A percentile compares a stretch with the other conserved stretches of the same genome.
Evolutionary conservation across 495 filamentous ascomycete genomes (phyloP).

Genomic region (Neurospora cerealis): DNA sequence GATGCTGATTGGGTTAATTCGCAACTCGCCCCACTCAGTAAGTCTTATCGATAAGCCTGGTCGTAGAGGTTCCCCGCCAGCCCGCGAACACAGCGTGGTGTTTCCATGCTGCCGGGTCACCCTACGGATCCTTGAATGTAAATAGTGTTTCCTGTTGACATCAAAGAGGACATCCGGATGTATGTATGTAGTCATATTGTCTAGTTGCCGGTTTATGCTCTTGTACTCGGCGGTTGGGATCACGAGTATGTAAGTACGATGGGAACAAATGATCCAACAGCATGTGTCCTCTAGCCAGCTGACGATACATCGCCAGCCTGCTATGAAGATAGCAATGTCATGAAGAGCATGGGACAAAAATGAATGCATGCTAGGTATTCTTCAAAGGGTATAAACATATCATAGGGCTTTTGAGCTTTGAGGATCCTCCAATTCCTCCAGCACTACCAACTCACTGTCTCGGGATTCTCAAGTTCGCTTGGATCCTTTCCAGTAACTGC

Average conservation of each 20-base stretch:
- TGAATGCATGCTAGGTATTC: neutral
- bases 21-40: neutral
- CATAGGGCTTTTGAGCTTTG: neutral
- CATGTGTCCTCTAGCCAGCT: neutral
- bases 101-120: neutral
- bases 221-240: neutral
- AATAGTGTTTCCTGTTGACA: neutral
- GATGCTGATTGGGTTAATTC: neutral
- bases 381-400: neutral
- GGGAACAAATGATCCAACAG: neutral
- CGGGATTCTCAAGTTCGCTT: conserved; percentile 59
- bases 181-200: neutral
- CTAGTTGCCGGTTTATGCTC: neutral
- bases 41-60: neutral
- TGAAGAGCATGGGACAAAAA: neutral
- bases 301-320: neutral
- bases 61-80: neutral
- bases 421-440: neutral
- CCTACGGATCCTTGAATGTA: neutral
- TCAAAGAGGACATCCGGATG: neutral
- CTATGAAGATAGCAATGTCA: neutral
- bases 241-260: neutral
- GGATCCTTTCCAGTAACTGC: conserved; percentile 69
- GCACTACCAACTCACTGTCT: conserved; percentile 8
- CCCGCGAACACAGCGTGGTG: neutral